Evolutionary conservation across 2,329 filamentous ascomycete species (phyloP), one percentile per base, ranked within the genome.

Genomic region (Aspergillus persii): DNA sequence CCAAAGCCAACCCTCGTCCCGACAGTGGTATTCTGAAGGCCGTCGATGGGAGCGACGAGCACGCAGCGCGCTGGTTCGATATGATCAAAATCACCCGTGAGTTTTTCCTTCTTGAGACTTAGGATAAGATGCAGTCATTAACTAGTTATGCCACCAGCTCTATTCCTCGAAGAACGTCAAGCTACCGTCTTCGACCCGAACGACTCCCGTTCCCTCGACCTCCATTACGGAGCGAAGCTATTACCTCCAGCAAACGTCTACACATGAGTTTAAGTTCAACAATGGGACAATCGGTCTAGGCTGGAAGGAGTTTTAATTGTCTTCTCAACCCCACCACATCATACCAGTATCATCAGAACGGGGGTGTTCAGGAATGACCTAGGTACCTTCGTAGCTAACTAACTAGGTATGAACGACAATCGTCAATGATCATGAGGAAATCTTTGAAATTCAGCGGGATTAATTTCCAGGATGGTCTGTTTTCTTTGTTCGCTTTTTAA

Each of bases 171-270:
- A 66, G 70, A 77, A 55, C 74, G 76, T 31, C 69, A 72, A 63
- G 63, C 68, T 41, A 73, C 75, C 12, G 59, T 69, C 18, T 78
- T 78, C 59, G 74, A 79, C 60, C 69, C 73, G 0, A 66, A 64
- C 36, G 71, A 79, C 58, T 76, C 73, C 18, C 76, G 77, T 53
- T 79, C 76, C 3, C 64, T 79, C 26, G 77, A 80, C 60, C 68
- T 77, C 9, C 73, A 71, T 56, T 75, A 76, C 57, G 71, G 73
- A 41, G 70, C 75, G 8, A 71, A 69, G 56, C 64, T 77, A 23
- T 68, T 77, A 3, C 68, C 71, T 31, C 71, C 69, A 26, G 60
- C 62, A 15, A 67, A 65, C 54, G 61, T 64, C 48, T 69, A 68
- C 56, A 55, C 63, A 29, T 69, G 59, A 66, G 59, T 15, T 15